These are phyloP conservation scores for Cladosporium sp. DNA, from an alignment of 2,329 filamentous ascomycete species.

Conservation along the genomic window DNA sequence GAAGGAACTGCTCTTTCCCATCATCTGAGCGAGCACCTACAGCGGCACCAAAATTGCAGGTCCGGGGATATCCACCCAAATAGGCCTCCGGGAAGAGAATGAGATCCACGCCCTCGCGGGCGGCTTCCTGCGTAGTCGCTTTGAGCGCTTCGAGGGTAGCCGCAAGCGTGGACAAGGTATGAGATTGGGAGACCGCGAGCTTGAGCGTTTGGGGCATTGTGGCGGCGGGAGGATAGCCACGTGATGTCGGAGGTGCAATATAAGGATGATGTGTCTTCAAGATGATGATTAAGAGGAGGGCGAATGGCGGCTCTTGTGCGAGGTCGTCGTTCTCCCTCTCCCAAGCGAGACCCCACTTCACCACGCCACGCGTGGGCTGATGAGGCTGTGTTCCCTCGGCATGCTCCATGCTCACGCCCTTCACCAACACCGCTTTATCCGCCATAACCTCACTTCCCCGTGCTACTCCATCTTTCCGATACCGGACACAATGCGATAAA, in stretches of 20 bases:
- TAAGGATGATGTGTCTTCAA: not conserved
- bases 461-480: not conserved
- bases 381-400: constrained; percentile 7
- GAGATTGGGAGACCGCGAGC: constrained; percentile 51
- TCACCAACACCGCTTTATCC: constrained; percentile 9
- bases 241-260: constrained; percentile 7
- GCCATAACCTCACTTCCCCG: constrained; percentile 9
- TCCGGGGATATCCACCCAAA: constrained; percentile 86
- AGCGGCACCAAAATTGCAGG: constrained; percentile 71
- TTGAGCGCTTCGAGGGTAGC: constrained; percentile 68
- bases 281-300: not conserved
- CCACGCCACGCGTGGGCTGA: not conserved
- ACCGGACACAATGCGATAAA: not conserved
- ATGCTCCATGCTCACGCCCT: not conserved
- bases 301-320: not conserved
- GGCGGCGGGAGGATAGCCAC: not conserved
- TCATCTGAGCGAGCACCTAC: constrained; percentile 67
- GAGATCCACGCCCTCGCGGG: constrained; percentile 61
- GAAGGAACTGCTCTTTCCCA: constrained; percentile 78
- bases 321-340: not conserved
- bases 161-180: constrained; percentile 48
- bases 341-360: constrained; percentile 10
- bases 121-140: constrained; percentile 63
- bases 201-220: constrained; percentile 41
- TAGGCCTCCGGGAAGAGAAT: constrained; percentile 91